phyloP scores from a whole-genome alignment of 805 yeast species.

The Kuraishia ogatae region DNA sequence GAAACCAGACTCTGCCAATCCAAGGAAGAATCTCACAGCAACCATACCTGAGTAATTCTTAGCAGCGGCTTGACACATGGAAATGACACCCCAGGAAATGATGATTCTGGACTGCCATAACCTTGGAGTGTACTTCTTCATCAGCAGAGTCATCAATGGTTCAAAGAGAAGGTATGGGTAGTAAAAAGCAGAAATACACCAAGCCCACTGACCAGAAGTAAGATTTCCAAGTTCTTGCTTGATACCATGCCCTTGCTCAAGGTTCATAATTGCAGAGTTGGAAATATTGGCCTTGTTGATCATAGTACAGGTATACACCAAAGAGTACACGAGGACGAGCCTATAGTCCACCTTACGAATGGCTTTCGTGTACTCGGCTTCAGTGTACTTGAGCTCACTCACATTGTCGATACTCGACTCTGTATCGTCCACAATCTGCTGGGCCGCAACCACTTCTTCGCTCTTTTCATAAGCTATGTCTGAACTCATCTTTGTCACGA shows the following conservation, averaged over 20 bases:
- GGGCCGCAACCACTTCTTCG: neutral
- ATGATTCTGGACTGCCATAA: slow-evolving; percentile 14
- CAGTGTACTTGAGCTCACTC: neutral
- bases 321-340: neutral
- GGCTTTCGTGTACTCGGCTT: neutral
- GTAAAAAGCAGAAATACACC: neutral
- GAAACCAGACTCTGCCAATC: slow-evolving; percentile 33
- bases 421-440: neutral
- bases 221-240: slow-evolving; percentile 1
- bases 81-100: slow-evolving; percentile 34
- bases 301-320: neutral
- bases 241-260: slow-evolving; percentile 1
- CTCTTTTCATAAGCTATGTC: neutral
- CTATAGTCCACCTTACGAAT: neutral
- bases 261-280: slow-evolving; percentile 1
- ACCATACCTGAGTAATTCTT: slow-evolving; percentile 35
- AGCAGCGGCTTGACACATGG: slow-evolving; percentile 38
- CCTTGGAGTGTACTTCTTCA: neutral
- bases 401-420: neutral
- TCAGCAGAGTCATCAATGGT: neutral
- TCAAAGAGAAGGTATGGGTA: slow-evolving; percentile 1
- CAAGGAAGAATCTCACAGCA: slow-evolving; percentile 40
- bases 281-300: slow-evolving; percentile 1
- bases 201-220: neutral
- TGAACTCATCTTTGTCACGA: neutral